Base-by-base conservation (phyloP, 2,329 filamentous ascomycete species). In the Fusarium subglutinans region DNA sequence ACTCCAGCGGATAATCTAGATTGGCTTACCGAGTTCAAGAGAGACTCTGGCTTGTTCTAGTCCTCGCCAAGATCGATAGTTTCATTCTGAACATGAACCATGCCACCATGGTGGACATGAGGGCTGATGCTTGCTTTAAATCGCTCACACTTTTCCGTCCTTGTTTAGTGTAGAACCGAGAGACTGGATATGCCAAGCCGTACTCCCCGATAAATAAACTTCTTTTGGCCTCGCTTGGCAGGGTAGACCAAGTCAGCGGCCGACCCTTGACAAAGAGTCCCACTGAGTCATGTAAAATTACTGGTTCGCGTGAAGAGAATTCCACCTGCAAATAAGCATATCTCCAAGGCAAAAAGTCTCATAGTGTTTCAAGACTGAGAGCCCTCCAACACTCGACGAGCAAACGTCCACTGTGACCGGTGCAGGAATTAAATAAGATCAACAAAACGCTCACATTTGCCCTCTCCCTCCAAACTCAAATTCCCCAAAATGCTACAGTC, bases 11-110 rank as follows among this genome's bases (percentile, higher is more conserved):
- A 70, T 41, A 70, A 70, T 15, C 13, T 14, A 5, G 41, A 53
- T 11, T 70, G 67, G 67, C 60, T 70, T 2, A 17, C 41, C 3
- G 67, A 70, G 13, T 70, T 70, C 6, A 70, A 70, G 6, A 53
- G 44, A 24, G 67, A 66, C 6, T 54, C 51, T 1, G 67, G 67
- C 1, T 43, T 66, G 2, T 70, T 70, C 20, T 38, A 55, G 35
- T 30, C 14, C 20, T 28, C 15, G 37, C 51, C 24, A 41, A 43
- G 26, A 43, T 28, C 35, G 12, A 30, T 55, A 41, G 26, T 55
- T 12, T 20, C 43, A 33, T 28, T 18, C n/a, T 24, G 17, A 43
- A n/a, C 10, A 41, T 14, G 20, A n/a, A 14, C 20, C 26, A n/a
- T n/a, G n/a, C n/a, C n/a, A n/a, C n/a, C n/a, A 14, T 5, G 10